Conservation (phyloP, 371 early-diverging fungal species). For the Smittium mucronatum region DNA sequence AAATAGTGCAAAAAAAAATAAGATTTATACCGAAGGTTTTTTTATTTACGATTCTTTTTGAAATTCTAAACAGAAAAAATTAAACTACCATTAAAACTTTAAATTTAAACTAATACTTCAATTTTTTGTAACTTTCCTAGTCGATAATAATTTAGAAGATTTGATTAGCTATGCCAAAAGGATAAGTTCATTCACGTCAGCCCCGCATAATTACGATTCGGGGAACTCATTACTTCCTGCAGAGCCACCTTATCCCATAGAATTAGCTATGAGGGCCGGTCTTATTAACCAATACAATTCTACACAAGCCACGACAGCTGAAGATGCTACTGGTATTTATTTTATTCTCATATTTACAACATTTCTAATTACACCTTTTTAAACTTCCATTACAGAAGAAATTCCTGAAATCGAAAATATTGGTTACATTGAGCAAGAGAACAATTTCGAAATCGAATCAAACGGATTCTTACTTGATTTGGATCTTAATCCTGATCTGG, state of each 20-base stretch:
- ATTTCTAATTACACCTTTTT: constrained; percentile 7
- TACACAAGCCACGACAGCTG: constrained; percentile 12
- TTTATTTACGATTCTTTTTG: not conserved
- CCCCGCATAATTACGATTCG: constrained; percentile 43
- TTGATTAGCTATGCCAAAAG: constrained; percentile 38
- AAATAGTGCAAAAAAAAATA: constrained; percentile 10
- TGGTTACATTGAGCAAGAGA: constrained; percentile 15
- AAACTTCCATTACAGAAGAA: constrained; percentile 7
- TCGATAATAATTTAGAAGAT: constrained; percentile 28
- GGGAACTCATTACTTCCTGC: constrained; percentile 29
- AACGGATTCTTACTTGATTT: constrained; percentile 27
- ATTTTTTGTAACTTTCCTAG: constrained; percentile 2
- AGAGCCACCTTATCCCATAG: constrained; percentile 31
- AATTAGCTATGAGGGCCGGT: constrained; percentile 33
- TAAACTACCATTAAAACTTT: no score
- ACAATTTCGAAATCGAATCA: constrained; percentile 28
- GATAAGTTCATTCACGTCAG: constrained; percentile 37
- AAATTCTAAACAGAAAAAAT: no score
- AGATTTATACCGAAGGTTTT: not conserved
- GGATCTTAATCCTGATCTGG: constrained; percentile 33
- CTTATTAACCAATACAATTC: constrained; percentile 28
- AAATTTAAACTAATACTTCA: not conserved
- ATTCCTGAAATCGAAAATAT: constrained; percentile 17
- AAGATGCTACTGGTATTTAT: constrained; percentile 9
- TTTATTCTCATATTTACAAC: constrained; percentile 4